These are phyloP conservation scores for Epichloe uncinata DNA, from an alignment of 2,329 filamentous ascomycete genomes.

Conservation along the genomic window DNA sequence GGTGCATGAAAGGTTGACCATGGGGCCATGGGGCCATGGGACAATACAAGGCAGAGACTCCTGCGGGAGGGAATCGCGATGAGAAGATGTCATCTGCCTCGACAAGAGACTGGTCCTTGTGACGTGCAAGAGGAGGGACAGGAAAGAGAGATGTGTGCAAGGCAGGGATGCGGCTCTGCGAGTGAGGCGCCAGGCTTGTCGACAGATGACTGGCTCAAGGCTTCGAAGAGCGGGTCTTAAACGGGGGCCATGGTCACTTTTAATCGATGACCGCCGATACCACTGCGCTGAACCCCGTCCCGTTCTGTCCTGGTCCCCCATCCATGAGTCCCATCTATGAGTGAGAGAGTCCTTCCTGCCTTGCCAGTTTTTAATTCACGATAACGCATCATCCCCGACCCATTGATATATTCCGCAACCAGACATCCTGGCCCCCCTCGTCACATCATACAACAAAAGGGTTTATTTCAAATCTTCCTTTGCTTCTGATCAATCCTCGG, in stretches of 20 bases:
- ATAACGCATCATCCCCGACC: not conserved
- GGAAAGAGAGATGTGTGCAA: not conserved
- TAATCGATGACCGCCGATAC: no score
- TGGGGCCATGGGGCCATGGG: no score
- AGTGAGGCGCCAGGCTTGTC: no score
- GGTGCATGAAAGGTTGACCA: no score
- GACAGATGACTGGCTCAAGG: not conserved
- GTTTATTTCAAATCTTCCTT: not conserved
- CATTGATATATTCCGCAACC: not conserved
- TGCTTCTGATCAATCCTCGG: constrained; percentile 4
- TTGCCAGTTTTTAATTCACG: not conserved
- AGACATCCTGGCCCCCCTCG: not conserved
- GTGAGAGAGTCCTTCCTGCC: no score
- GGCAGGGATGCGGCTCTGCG: no score
- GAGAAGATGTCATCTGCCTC: not conserved
- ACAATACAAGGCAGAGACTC: not conserved
- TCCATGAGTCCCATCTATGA: no score
- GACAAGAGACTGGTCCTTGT: not conserved
- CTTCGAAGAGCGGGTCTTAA: not conserved
- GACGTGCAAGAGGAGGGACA: not conserved
- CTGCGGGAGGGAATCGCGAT: not conserved
- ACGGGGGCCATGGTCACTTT: not conserved
- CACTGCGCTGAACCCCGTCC: no score
- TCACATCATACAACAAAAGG: not conserved
- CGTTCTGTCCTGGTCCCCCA: no score